A percentile compares a stretch with the other conserved stretches of the same genome.
phyloP scores from a whole-genome alignment of 257 asterid species.

The Eucommia ulmoides region DNA sequence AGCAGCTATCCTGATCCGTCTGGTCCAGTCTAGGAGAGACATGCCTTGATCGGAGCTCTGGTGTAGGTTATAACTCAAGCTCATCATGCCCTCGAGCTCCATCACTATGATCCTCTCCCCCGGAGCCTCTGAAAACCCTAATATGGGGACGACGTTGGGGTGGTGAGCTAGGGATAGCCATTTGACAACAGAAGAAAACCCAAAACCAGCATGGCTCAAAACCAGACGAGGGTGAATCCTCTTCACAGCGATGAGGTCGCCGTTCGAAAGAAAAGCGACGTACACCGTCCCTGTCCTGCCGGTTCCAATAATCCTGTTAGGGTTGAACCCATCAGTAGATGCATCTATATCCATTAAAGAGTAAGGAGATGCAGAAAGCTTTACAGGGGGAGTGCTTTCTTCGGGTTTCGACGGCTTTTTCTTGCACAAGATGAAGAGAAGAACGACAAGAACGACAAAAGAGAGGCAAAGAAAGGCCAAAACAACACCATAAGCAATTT shows the following conservation, averaged over 20 bases:
- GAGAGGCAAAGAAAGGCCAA: slow-evolving; percentile 24
- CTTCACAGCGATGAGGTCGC: slow-evolving; percentile 60
- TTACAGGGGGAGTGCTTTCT: slow-evolving; percentile 24
- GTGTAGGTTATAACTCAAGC: slow-evolving; percentile 58
- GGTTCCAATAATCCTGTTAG: slow-evolving; percentile 52
- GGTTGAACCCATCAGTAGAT: slow-evolving; percentile 80
- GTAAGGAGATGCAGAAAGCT: slow-evolving; percentile 21
- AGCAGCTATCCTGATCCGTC: slow-evolving; percentile 52
- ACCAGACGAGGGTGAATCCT: slow-evolving; percentile 62
- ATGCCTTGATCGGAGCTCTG: slow-evolving; percentile 47
- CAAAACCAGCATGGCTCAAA: slow-evolving; percentile 60
- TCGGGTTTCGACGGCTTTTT: slow-evolving; percentile 21
- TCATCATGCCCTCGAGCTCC: slow-evolving; percentile 70
- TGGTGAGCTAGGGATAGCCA: slow-evolving; percentile 59
- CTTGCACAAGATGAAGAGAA: slow-evolving; percentile 33
- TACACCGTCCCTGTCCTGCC: slow-evolving; percentile 72
- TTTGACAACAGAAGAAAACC: slow-evolving; percentile 49
- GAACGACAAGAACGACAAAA: slow-evolving; percentile 17
- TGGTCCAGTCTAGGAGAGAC: slow-evolving; percentile 51
- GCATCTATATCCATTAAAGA: slow-evolving; percentile 60
- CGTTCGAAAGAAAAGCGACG: slow-evolving; percentile 56
- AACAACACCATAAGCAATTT: slow-evolving; percentile 22
- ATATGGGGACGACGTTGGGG: slow-evolving; percentile 54
- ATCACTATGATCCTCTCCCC: slow-evolving; percentile 69
- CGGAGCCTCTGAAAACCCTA: slow-evolving; percentile 81